Evolutionary conservation across 139 green algal species (phyloP).

Genomic region (Edaphochlamys debaryana): DNA sequence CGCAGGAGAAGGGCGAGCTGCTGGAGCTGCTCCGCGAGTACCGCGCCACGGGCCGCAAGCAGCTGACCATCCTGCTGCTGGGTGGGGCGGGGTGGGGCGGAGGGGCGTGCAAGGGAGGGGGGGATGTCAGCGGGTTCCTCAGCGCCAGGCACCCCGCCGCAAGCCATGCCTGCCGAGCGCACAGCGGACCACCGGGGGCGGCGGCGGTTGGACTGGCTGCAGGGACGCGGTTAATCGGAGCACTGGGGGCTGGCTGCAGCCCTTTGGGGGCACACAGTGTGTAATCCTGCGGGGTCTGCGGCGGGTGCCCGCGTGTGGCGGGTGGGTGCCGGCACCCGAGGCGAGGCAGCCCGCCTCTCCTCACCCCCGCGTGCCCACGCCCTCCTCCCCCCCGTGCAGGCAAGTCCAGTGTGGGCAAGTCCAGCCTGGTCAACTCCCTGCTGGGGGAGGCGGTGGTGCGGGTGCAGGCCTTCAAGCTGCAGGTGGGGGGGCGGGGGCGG

Average conservation of each 20-base stretch:
- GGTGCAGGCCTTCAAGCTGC: conserved; percentile 73
- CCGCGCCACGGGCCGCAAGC: conserved; percentile 42
- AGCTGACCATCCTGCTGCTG: conserved; percentile 66
- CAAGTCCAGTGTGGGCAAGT: conserved; percentile 54
- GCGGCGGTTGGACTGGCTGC: no score
- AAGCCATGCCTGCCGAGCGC: background rate
- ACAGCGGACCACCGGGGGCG: background rate
- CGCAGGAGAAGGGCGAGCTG: conserved; percentile 53
- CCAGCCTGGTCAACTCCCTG: conserved; percentile 68
- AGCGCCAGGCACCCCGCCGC: no score
- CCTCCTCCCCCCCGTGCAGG: conserved; percentile 15
- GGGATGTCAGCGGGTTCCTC: no score
- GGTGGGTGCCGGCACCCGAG: background rate
- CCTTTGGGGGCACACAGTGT: no score
- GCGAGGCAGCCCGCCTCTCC: no score
- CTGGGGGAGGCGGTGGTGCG: conserved; percentile 67
- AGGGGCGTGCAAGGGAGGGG: no score
- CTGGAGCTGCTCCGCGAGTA: conserved; percentile 47
- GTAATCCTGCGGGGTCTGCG: no score
- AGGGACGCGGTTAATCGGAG: background rate
- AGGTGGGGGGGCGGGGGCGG: conserved; percentile 11
- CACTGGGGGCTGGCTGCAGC: no score
- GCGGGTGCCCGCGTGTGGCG: background rate
- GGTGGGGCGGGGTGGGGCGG: no score
- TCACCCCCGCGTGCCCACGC: background rate